These are phyloP conservation scores for Crithidia mellificae DNA, from an alignment of 208 protist species.

Conservation along the genomic window DNA sequence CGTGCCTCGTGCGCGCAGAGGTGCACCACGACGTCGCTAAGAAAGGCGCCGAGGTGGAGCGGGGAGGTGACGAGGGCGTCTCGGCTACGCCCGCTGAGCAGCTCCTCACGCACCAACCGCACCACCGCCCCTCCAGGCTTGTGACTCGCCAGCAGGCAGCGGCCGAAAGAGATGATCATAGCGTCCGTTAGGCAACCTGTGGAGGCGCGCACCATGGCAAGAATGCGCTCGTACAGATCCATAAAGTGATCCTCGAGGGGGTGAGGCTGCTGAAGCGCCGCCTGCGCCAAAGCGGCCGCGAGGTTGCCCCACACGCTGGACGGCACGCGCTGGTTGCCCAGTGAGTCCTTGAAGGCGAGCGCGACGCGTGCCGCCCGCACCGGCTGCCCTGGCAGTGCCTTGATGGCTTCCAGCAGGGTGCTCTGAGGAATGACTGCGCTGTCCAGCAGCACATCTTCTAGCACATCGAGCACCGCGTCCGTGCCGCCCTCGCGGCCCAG, in stretches of 20 bases:
- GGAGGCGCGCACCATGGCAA: constrained; percentile 47
- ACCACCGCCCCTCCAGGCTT: constrained; percentile 38
- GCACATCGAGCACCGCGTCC: constrained; percentile 43
- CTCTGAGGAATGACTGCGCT: constrained; percentile 35
- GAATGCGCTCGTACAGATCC: constrained; percentile 57
- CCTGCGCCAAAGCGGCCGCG: constrained; percentile 43
- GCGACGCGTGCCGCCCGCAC: constrained; percentile 38
- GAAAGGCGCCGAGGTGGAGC: constrained; percentile 65
- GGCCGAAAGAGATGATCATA: constrained; percentile 62
- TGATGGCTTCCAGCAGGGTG: constrained; percentile 45
- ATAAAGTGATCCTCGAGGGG: constrained; percentile 60
- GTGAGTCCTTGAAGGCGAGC: constrained; percentile 38
- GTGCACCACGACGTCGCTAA: constrained; percentile 73
- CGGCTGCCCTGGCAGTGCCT: constrained; percentile 32
- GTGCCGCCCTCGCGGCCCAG: constrained; percentile 38
- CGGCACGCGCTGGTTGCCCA: constrained; percentile 25
- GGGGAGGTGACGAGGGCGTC: constrained; percentile 22
- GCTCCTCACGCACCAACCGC: constrained; percentile 62
- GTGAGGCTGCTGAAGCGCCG: constrained; percentile 41
- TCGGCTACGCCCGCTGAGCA: constrained; percentile 62
- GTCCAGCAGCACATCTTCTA: constrained; percentile 56
- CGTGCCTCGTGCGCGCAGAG: constrained; percentile 41
- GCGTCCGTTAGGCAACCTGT: constrained; percentile 49
- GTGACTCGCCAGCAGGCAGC: constrained; percentile 56
- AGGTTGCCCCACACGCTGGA: constrained; percentile 43